These are phyloP conservation scores for Nidula microcarpa DNA, from an alignment of 768 basidiomycete species.

Conservation along the genomic window DNA sequence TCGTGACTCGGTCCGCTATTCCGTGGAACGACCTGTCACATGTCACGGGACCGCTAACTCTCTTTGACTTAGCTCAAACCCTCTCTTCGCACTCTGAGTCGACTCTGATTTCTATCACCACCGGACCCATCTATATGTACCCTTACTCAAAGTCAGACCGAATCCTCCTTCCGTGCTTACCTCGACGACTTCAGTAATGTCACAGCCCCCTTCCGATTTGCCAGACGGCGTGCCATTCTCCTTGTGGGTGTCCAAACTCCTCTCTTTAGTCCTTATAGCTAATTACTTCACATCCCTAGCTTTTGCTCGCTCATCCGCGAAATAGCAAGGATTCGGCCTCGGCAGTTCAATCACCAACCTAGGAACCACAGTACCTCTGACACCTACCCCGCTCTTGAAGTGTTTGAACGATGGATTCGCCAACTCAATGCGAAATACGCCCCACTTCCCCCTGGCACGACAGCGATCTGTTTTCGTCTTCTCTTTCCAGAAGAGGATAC, in stretches of 20 bases:
- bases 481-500: slow-evolving; percentile 85
- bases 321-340: slow-evolving; percentile 33
- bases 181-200: background rate
- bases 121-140: too few species aligned
- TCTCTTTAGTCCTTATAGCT: too few species aligned
- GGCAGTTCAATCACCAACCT: slow-evolving; percentile 11
- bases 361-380: slow-evolving; percentile 8
- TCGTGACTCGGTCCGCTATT: too few species aligned
- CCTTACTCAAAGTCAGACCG: too few species aligned
- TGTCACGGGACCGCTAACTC: too few species aligned
- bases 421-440: slow-evolving; percentile 36
- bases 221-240: slow-evolving; percentile 18
- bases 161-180: too few species aligned
- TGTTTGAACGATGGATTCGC: slow-evolving; percentile 42
- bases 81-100: too few species aligned
- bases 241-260: slow-evolving; percentile 12
- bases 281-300: slow-evolving; percentile 18
- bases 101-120: too few species aligned
- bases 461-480: slow-evolving; percentile 61
- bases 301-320: slow-evolving; percentile 48
- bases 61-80: too few species aligned
- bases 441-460: slow-evolving; percentile 51
- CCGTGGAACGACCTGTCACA: too few species aligned
- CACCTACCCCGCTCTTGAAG: slow-evolving; percentile 32
- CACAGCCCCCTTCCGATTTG: background rate